Percentiles rank a stretch among this genome's conserved stretches.
phyloP scores from a whole-genome alignment of 345 rosid species.

The Gynandropsis gynandra region DNA sequence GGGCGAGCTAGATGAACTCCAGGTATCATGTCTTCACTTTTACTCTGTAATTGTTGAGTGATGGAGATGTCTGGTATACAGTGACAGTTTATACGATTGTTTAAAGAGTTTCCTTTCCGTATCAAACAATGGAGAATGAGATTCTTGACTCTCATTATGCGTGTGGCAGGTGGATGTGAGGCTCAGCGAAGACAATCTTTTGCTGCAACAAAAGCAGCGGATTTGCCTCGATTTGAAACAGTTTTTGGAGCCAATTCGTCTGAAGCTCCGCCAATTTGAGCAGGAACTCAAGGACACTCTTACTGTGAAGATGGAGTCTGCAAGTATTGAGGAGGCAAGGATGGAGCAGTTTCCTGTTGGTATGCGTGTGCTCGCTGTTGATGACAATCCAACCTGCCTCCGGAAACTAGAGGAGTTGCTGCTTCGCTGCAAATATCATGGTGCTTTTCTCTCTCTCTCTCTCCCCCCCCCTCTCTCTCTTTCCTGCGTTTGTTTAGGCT shows the following conservation, averaged over 20 bases:
- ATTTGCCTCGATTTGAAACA: constrained; percentile 50
- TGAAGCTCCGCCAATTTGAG: constrained; percentile 66
- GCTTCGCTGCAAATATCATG: constrained; percentile 66
- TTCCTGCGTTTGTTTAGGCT: not conserved
- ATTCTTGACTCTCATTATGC: constrained; percentile 5
- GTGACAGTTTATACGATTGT: not conserved
- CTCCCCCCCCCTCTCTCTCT: too few relatives aligned
- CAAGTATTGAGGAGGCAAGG: constrained; percentile 14
- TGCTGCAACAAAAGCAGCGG: constrained; percentile 43
- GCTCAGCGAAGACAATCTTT: constrained; percentile 49
- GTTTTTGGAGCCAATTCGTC: constrained; percentile 63
- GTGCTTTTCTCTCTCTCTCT: constrained; percentile 24
- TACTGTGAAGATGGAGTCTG: constrained; percentile 10
- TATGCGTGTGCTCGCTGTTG: constrained; percentile 79
- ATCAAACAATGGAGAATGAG: constrained; percentile 1
- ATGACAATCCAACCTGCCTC: constrained; percentile 73
- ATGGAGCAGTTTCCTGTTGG: constrained; percentile 60
- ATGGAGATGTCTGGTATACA: not conserved
- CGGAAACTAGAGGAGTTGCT: constrained; percentile 50
- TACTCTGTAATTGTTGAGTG: not conserved
- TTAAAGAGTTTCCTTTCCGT: constrained; percentile 9
- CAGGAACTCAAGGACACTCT: constrained; percentile 82
- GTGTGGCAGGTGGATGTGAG: constrained; percentile 48
- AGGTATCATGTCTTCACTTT: constrained; percentile 39
- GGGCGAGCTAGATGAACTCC: constrained; percentile 88